Conservation (phyloP, 805 yeast genomes). For the Myxozyma kluyveri region DNA sequence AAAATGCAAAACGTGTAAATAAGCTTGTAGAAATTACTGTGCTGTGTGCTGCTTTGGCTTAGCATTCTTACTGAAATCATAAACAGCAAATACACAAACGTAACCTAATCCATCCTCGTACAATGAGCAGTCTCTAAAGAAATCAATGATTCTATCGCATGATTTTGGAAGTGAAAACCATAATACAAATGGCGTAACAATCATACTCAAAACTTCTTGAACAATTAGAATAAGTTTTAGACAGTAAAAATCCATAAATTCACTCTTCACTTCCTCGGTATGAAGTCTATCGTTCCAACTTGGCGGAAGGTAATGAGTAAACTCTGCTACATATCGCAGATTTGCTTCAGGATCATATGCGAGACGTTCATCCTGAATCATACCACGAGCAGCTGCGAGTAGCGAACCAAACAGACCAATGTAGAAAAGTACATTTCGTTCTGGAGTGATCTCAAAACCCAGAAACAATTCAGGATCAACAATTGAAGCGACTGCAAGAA, state of each 20-base stretch:
- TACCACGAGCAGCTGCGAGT: constrained; percentile 76
- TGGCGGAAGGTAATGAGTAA: constrained; percentile 85
- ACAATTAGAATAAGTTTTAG: constrained; percentile 66
- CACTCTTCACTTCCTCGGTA: constrained; percentile 74
- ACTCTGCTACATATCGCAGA: constrained; percentile 73
- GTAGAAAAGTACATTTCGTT: constrained; percentile 78
- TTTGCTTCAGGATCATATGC: constrained; percentile 94
- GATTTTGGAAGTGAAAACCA: constrained; percentile 77
- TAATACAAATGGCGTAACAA: constrained; percentile 83
- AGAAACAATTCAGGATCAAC: constrained; percentile 89
- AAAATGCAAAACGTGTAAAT: too few species aligned
- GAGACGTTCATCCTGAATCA: constrained; percentile 60
- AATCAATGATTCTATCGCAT: constrained; percentile 77
- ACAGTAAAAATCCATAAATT: constrained; percentile 76
- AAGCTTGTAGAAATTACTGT: too few species aligned
- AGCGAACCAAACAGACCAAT: constrained; percentile 84
- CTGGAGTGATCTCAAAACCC: constrained; percentile 81
- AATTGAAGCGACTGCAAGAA: constrained; percentile 70
- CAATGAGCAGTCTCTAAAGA: constrained; percentile 82
- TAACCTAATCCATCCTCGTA: constrained; percentile 94
- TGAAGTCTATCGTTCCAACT: constrained; percentile 86
- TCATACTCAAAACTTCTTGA: constrained; percentile 75
- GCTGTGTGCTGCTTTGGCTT: background rate
- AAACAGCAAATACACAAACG: constrained; percentile 92
- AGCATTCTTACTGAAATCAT: constrained; percentile 60